Conservation (phyloP, 73 alveolate species). For the Tetrahymena thermophila region DNA sequence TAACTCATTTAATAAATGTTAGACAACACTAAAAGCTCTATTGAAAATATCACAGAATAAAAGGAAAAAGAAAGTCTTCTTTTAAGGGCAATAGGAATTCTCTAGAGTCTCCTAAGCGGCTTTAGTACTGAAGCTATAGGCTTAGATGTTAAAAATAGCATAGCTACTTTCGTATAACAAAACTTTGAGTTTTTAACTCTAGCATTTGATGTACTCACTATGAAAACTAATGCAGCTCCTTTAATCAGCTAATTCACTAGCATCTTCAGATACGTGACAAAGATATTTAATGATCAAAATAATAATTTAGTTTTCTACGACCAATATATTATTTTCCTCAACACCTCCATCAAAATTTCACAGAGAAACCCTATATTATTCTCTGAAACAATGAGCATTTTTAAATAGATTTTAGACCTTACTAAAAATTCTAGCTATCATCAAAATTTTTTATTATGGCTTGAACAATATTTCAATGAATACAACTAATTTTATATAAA, state of each 20-base stretch:
- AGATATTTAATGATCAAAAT: background rate
- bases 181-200: background rate
- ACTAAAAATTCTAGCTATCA: background rate
- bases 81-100: background rate
- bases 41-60: background rate
- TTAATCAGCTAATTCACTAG: background rate
- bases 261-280: background rate
- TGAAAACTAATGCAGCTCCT: background rate
- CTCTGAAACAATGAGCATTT: background rate
- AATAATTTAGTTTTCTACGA: background rate
- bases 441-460: background rate
- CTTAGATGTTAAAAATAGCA: background rate
- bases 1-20: background rate
- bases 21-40: background rate
- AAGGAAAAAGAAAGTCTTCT: background rate
- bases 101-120: background rate
- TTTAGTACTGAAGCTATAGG: background rate
- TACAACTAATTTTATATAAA: background rate
- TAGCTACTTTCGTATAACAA: background rate
- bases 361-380: background rate
- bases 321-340: background rate
- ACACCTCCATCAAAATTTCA: background rate
- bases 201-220: background rate
- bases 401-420: background rate
- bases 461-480: background rate